Evolutionary conservation across 2,329 filamentous ascomycete species (phyloP).

Genomic region (Zarea fungicola): DNA sequence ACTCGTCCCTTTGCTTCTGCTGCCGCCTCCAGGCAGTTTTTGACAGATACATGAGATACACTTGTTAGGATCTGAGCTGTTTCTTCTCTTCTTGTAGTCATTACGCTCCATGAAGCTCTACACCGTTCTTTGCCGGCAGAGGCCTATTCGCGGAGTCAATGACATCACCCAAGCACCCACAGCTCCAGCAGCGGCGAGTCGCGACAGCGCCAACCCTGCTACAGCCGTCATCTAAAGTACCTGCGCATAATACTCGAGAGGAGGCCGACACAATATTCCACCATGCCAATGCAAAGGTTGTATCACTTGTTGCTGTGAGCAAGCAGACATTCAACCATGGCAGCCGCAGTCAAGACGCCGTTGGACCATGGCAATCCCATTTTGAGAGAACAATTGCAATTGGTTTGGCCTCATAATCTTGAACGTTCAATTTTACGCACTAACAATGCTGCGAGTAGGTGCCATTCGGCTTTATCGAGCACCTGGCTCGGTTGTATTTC

Average conservation of each 20-base stretch:
- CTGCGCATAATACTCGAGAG: not conserved
- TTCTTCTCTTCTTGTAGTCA: too few species aligned
- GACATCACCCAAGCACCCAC: not conserved
- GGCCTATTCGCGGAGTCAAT: not conserved
- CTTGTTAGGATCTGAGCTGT: too few species aligned
- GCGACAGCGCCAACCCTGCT: constrained; percentile 27
- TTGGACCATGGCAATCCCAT: constrained; percentile 67
- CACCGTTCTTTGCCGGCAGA: not conserved
- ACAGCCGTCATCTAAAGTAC: not conserved
- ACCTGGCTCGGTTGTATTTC: constrained; percentile 78
- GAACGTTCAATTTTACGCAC: not conserved
- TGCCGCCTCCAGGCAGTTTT: too few species aligned
- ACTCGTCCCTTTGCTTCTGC: too few species aligned
- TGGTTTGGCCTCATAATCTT: constrained; percentile 43
- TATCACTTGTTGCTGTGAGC: constrained; percentile 14
- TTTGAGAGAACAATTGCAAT: constrained; percentile 77
- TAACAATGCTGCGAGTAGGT: constrained; percentile 39
- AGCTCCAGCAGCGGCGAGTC: constrained; percentile 19
- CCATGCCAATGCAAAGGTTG: constrained; percentile 6
- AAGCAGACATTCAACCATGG: constrained; percentile 19
- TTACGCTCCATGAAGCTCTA: not conserved
- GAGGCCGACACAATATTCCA: constrained; percentile 2
- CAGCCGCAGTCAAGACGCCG: constrained; percentile 49
- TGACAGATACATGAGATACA: too few species aligned
- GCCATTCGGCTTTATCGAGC: constrained; percentile 80